These are phyloP conservation scores for Kwoniella newhampshirensis DNA, from an alignment of 768 basidiomycete genomes.

Conservation along the genomic window DNA sequence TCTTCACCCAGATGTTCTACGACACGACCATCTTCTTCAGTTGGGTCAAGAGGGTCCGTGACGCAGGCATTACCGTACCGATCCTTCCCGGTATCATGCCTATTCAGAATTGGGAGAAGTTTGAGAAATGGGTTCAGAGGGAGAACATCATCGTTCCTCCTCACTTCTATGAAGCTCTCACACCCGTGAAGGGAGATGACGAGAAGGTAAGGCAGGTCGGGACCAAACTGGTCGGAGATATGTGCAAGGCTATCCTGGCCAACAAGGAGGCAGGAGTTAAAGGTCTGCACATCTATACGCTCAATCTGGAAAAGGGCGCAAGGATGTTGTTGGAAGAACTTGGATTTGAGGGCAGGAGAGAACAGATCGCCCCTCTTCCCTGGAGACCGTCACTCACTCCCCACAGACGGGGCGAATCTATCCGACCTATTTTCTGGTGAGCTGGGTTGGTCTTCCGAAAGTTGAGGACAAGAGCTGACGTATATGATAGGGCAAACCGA, in stretches of 20 bases:
- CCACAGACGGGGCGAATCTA: slow-evolving; percentile 82
- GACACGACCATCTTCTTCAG: slow-evolving; percentile 84
- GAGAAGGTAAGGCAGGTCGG: slow-evolving; percentile 89
- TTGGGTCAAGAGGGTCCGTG: slow-evolving; percentile 81
- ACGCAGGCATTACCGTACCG: slow-evolving; percentile 80
- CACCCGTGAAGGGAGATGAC: slow-evolving; percentile 86
- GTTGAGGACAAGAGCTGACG: slow-evolving; percentile 4
- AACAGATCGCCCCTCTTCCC: slow-evolving; percentile 90
- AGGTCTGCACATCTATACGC: slow-evolving; percentile 93
- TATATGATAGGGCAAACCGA: slow-evolving; percentile 68
- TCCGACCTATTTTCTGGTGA: slow-evolving; percentile 93
- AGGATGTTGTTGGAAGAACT: slow-evolving; percentile 93
- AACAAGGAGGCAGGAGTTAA: slow-evolving; percentile 73
- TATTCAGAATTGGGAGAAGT: slow-evolving; percentile 95
- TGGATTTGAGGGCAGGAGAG: slow-evolving; percentile 61
- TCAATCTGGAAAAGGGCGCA: slow-evolving; percentile 94
- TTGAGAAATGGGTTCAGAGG: slow-evolving; percentile 63
- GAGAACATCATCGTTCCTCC: slow-evolving; percentile 66
- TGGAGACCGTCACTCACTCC: slow-evolving; percentile 98
- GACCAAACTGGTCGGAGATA: slow-evolving; percentile 88
- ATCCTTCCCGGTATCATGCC: slow-evolving; percentile 93
- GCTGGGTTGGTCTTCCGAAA: slow-evolving; percentile 1
- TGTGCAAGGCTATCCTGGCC: slow-evolving; percentile 82
- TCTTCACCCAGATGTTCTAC: slow-evolving; percentile 99
- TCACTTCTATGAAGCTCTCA: slow-evolving; percentile 69